These are phyloP conservation scores for Phytophthora meadii DNA, from an alignment of 352 stramenopile genomes.

Conservation along the genomic window DNA sequence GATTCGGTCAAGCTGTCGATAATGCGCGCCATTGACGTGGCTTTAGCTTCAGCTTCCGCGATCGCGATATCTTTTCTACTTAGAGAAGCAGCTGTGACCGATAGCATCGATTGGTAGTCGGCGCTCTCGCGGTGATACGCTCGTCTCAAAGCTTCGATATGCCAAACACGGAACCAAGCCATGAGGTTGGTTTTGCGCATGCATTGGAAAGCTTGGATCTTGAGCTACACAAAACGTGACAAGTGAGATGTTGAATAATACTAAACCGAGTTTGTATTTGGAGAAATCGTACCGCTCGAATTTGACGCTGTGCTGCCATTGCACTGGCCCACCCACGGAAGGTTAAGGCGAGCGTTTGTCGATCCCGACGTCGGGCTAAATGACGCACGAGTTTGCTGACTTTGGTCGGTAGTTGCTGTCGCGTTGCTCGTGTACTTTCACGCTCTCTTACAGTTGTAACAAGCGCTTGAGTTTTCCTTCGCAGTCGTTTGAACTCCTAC, in stretches of 20 bases:
- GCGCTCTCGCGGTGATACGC: slow-evolving; percentile 80
- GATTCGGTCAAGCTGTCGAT: slow-evolving; percentile 83
- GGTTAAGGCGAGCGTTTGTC: slow-evolving; percentile 33
- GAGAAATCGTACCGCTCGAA: slow-evolving; percentile 42
- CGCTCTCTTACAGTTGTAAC: slow-evolving; percentile 59
- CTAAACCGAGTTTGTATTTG: not conserved
- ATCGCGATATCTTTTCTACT: slow-evolving; percentile 83
- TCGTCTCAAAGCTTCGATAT: slow-evolving; percentile 67
- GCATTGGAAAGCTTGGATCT: slow-evolving; percentile 65
- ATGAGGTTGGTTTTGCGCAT: slow-evolving; percentile 61
- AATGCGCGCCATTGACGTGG: slow-evolving; percentile 75
- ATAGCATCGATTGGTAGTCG: slow-evolving; percentile 87
- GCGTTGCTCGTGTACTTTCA: slow-evolving; percentile 50
- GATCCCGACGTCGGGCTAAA: slow-evolving; percentile 22
- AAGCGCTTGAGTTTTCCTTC: slow-evolving; percentile 53
- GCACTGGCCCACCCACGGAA: slow-evolving; percentile 60
- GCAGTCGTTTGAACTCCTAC: slow-evolving; percentile 71
- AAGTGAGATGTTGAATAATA: not conserved
- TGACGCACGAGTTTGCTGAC: slow-evolving; percentile 49
- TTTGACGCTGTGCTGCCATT: slow-evolving; percentile 48
- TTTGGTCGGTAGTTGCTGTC: slow-evolving; percentile 50
- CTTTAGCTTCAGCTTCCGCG: slow-evolving; percentile 65
- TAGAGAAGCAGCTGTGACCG: slow-evolving; percentile 72
- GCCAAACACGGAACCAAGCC: slow-evolving; percentile 74
- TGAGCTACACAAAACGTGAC: slow-evolving; percentile 44